Conservation (phyloP, 2,329 filamentous ascomycete genomes). For the Sporothrix humicola region DNA sequence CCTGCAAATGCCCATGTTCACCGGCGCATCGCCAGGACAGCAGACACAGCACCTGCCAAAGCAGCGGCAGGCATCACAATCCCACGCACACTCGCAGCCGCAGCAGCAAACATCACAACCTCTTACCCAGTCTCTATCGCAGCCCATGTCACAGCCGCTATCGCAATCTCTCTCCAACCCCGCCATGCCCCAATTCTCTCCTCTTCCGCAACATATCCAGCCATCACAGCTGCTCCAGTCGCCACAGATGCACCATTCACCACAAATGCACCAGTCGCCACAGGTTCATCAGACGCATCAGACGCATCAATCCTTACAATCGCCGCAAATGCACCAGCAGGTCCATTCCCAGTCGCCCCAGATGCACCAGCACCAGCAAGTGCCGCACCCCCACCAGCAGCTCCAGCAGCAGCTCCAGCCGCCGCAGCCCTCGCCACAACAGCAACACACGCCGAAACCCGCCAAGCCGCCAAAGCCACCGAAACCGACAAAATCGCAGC, state of each 20-base stretch:
- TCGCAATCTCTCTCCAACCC: conserved; percentile 25
- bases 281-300: not conserved
- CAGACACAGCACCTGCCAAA: conserved; percentile 41
- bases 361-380: conserved; percentile 10
- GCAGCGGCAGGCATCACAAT: conserved; percentile 37
- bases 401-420: conserved; percentile 37
- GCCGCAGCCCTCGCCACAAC: conserved; percentile 37
- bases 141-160: conserved; percentile 38
- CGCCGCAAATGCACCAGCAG: conserved; percentile 23
- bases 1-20: conserved; percentile 31
- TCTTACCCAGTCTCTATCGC: not conserved
- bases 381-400: conserved; percentile 39
- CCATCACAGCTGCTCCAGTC: conserved; percentile 35
- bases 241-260: conserved; percentile 36
- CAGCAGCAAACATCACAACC: conserved; percentile 35
- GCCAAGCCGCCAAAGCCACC: conserved; percentile 33
- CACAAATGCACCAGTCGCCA: conserved; percentile 26
- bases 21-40: conserved; percentile 33
- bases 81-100: conserved; percentile 38
- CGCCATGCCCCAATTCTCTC: conserved; percentile 26
- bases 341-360: not conserved
- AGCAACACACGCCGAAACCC: conserved; percentile 42
- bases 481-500: conserved; percentile 32
- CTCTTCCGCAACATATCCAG: conserved; percentile 26
- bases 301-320: not conserved